Evolutionary conservation across 352 stramenopile genomes (phyloP), one percentile per base, ranked within the genome.

Genomic region (Globisporangium cystogenes): DNA sequence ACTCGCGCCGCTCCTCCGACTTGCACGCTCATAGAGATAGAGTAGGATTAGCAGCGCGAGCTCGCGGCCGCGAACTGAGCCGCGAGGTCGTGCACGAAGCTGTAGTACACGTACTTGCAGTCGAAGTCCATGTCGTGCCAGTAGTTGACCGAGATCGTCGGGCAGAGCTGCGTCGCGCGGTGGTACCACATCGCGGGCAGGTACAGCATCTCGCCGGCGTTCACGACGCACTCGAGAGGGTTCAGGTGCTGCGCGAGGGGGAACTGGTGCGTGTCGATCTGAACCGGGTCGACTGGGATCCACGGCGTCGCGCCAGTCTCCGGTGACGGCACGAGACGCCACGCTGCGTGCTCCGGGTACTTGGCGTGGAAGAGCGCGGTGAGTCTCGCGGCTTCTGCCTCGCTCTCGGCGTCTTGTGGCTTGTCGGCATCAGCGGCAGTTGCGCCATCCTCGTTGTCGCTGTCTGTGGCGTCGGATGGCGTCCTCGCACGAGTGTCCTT

Each of bases 111-210:
- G 55, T 90, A 94, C 39, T 77, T 79, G 60, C 74, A 89, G 62
- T 94, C 81, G 40, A 94, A 94, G 45, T 90, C 72, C 83, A 94
- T 94, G 65, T 94, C 83, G 48, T 94, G 83, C 83, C 83, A 94
- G 63, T 94, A 94, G 51, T 94, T 94, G n/a, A 94, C 79, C 41
- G 83, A 86, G 21, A 94, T 86, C 7, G 83, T 94, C 20, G 67
- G 43, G 39, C 68, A 74, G n/a, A 87, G 59, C 47, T 94, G 79
- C 16, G 83, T 83, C 15, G 79, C 83, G 39, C 80, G 81, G 58
- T 94, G 83, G 59, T 92, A 94, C 83, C 83, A 94, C 65, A 94
- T 78, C 31, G 79, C 78, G 11, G 83, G 83, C 47, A 92, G 50
- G 55, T 89, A 94, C 10, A 92, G 55, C 18, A 89, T 68, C 52